phyloP scores from a whole-genome alignment of 805 yeast species.

The Wickerhamomyces strasburgensis region DNA sequence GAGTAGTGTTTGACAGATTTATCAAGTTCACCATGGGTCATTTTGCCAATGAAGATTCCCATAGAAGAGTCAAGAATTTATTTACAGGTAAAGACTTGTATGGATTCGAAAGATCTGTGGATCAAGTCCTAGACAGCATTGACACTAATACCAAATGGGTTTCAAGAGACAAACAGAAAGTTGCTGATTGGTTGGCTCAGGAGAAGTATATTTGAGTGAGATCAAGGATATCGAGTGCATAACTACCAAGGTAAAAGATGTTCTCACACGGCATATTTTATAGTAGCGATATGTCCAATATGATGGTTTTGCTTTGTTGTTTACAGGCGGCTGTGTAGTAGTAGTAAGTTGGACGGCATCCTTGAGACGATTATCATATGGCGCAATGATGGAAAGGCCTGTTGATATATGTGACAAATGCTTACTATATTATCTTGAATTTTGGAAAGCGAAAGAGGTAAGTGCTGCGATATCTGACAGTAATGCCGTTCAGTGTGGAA shows the following conservation, averaged over 20 bases:
- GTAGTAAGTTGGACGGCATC: no score
- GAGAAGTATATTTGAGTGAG: slow-evolving; percentile 7
- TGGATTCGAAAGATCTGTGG: slow-evolving; percentile 59
- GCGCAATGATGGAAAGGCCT: no score
- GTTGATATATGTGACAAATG: no score
- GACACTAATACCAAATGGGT: slow-evolving; percentile 55
- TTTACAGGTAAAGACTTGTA: slow-evolving; percentile 47
- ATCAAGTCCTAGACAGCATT: slow-evolving; percentile 56
- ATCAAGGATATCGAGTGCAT: no score
- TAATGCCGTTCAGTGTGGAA: no score
- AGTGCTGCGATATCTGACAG: no score
- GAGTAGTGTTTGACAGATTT: slow-evolving; percentile 71
- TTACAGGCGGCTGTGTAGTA: no score
- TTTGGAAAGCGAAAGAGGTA: no score
- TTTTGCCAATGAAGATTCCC: slow-evolving; percentile 49
- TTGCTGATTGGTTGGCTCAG: slow-evolving; percentile 41
- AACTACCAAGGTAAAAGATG: no score
- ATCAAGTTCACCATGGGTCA: slow-evolving; percentile 57
- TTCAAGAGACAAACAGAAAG: slow-evolving; percentile 45
- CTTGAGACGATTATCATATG: no score
- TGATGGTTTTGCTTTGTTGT: background rate
- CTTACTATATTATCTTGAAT: no score
- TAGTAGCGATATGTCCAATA: background rate
- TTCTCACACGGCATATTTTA: background rate
- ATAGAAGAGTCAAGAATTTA: slow-evolving; percentile 44